A percentile compares a stretch with the other conserved stretches of the same genome.
Evolutionary conservation across 371 early-diverging fungal species (phyloP).

Genomic region (Actinomortierella ambigua): DNA sequence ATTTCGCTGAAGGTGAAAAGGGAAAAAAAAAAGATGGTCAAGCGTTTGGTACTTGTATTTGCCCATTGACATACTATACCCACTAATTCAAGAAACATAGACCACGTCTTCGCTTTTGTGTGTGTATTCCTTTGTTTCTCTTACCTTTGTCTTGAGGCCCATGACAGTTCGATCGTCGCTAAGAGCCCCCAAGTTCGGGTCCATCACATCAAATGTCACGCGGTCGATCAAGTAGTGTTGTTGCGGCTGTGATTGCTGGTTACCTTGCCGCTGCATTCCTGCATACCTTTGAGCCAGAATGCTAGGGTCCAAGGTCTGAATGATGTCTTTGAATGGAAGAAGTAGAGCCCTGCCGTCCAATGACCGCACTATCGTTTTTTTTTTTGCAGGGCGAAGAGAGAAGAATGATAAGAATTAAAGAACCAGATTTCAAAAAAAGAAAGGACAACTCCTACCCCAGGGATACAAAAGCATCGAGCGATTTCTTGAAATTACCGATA

Average conservation of each 20-base stretch:
- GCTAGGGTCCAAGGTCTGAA: not conserved
- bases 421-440: too few species aligned
- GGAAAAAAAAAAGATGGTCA: not conserved
- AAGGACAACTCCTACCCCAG: too few species aligned
- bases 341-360: too few species aligned
- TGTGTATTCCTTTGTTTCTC: not conserved
- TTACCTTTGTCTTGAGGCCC: conserved; percentile 32
- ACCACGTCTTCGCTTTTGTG: too few species aligned
- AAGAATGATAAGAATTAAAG: too few species aligned
- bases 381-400: too few species aligned
- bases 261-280: not conserved
- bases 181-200: conserved; percentile 19
- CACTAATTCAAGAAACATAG: too few species aligned
- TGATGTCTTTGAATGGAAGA: not conserved
- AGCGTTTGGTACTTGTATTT: not conserved
- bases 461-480: too few species aligned
- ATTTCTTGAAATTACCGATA: too few species aligned
- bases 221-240: conserved; percentile 11
- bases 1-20: conserved; percentile 19
- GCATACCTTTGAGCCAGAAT: not conserved
- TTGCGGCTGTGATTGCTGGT: not conserved
- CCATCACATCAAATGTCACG: conserved; percentile 10
- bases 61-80: not conserved
- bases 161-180: conserved; percentile 20
- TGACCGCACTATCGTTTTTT: too few species aligned